Evolutionary conservation across 1,139 yeast species (phyloP), one percentile per base, ranked within the genome.

Genomic region (Suhomyces panamericanus): DNA sequence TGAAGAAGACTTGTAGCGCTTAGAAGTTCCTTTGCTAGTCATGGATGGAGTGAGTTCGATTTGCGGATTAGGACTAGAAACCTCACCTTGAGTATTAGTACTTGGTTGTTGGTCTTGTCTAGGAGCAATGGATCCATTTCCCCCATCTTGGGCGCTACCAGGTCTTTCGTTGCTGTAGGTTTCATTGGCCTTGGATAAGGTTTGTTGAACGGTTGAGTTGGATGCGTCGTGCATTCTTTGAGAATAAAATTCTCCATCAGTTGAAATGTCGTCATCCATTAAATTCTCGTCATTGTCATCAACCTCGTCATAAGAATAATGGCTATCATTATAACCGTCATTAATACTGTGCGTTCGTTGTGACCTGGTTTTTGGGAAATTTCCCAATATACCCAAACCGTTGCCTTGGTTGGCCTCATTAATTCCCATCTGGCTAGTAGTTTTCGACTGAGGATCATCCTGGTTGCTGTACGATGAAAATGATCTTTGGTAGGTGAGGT

Each of bases 241-340:
- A 8, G 49, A 32, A 35, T 53, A 55, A 30, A 39, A 48, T 20
- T 64, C 69, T 6, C 64, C 73, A 39, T 67, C 74, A 10, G 66
- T 66, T 4, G 70, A 66, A 1, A 57, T 53, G 35, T 64, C 71
- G 35, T 67, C 70, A 43, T 62, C 70, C 27, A 62, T 55, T 27
- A 58, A 56, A 36, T 60, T 63, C 16, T 60, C 67, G 16, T 62
- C 72, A 3, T 63, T 67, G 28, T 52, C 58, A 15, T 56, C 60
- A 3, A 62, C 63, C 15, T 66, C 72, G 38, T 66, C 67, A 41
- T 63, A 66, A 14, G 68, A 64, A 46, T 55, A 64, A 13, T 44
- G 55, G 9, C 54, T 58, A 13, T 54, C 59, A 15, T 49, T 50
- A 27, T 53, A 54, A 5, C 46, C 50, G 31, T 54, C 58, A 35